Percentiles rank a stretch among this genome's conserved stretches.
These are phyloP conservation scores for Hawksworthiomyces lignivorus DNA, from an alignment of 2,329 filamentous ascomycete genomes.

Conservation along the genomic window DNA sequence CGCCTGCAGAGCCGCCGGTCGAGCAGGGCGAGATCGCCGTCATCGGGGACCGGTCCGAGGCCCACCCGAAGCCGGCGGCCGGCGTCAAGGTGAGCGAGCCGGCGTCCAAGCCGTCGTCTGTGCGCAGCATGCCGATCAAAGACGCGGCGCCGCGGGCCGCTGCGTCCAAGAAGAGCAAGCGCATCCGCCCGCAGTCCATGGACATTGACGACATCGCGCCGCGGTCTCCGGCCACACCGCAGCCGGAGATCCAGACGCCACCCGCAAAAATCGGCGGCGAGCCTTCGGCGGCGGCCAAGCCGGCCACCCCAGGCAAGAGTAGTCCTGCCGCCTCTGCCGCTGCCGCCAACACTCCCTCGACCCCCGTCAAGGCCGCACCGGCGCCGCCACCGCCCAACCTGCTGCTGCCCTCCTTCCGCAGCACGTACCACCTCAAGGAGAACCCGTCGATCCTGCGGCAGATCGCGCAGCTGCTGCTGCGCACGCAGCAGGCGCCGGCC, in stretches of 20 bases:
- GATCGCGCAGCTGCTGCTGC: conserved; percentile 50
- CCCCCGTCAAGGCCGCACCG: not conserved
- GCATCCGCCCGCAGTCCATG: conserved; percentile 38
- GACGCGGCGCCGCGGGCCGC: conserved; percentile 21
- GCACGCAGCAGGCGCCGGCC: conserved; percentile 45
- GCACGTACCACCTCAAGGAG: conserved; percentile 59
- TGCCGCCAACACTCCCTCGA: no score
- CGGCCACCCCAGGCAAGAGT: not conserved
- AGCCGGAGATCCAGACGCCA: not conserved
- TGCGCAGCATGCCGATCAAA: conserved; percentile 15
- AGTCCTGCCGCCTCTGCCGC: no score
- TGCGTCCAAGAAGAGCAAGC: conserved; percentile 34
- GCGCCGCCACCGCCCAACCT: conserved; percentile 45
- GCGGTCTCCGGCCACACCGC: conserved; percentile 20
- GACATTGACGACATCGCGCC: conserved; percentile 34
- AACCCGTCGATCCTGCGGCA: conserved; percentile 65
- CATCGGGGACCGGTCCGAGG: conserved; percentile 48
- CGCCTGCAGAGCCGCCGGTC: no score
- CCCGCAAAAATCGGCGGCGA: not conserved
- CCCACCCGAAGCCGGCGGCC: conserved; percentile 41
- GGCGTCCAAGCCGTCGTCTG: conserved; percentile 25
- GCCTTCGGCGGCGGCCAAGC: not conserved
- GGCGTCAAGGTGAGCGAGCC: conserved; percentile 34
- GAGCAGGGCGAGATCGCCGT: conserved; percentile 50
- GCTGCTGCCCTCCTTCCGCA: conserved; percentile 60